Base-by-base conservation (phyloP, 495 filamentous ascomycete species). In the Penicillium coffeae region DNA sequence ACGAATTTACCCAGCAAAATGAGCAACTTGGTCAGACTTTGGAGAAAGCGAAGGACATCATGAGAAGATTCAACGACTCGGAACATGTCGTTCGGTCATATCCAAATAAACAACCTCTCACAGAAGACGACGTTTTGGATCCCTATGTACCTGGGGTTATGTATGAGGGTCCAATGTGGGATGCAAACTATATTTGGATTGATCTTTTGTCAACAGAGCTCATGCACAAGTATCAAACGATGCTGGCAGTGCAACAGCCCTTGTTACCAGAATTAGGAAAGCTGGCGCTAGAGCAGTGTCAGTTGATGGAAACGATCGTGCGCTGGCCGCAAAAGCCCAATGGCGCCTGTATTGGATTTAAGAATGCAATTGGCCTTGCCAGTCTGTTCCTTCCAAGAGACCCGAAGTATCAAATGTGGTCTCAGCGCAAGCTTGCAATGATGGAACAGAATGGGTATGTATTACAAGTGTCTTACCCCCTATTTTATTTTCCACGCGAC, bases 401-500 rank as follows among this genome's bases (percentile, higher is more conserved):
- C 21, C 53, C 68, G 19, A 81, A 73, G 59, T 79, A 94, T 63
- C 75, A 80, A n/a, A 85, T 85, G 75, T 98, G 91, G 92, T 76
- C 82, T 51, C 83, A 89, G 47, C 78, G 80, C 58, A 92, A 89
- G 64, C 77, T 93, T 61, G 89, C 85, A 13, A 64, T 78, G 46
- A 74, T 96, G 47, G 93, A 98, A 66, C 73, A 78, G 50, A 72
- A 83, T 60, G 93, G 93, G 93, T 96, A 67, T 72, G 89, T 14
- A 14, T 37, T 35, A 38, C 15, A 34, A 20, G n/a, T 21, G 48
- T 16, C 14, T 12, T 38, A 42, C 18, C 15, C 32, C 5, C 20
- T 39, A 19, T 30, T 22, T 21, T 16, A 19, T 33, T 38, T 10
- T 40, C 7, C 5, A 41, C 45, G 25, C 20, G 22, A 58, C 44